A percentile compares a stretch with the other conserved stretches of the same genome.
Evolutionary conservation across 805 yeast genomes (phyloP).

Genomic region (Ascoidea asiatica): DNA sequence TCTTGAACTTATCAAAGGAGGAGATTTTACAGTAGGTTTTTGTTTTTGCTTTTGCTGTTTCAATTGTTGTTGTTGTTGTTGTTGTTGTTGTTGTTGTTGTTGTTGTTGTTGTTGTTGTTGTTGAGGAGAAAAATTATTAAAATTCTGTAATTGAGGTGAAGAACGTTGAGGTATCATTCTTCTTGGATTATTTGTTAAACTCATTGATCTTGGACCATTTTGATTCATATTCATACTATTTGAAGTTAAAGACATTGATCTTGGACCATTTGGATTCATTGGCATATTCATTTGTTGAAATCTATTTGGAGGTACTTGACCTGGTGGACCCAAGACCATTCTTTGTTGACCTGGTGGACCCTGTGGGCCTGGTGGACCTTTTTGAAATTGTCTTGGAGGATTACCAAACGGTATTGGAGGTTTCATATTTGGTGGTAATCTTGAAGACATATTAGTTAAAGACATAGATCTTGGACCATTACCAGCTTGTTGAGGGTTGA

Average conservation of each 20-base stretch:
- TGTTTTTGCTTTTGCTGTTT: too few relatives aligned
- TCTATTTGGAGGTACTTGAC: background rate
- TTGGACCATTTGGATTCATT: slow-evolving; percentile 11
- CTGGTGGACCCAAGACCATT: slow-evolving; percentile 9
- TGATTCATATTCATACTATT: slow-evolving; percentile 6
- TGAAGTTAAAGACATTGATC: slow-evolving; percentile 19
- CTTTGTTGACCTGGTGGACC: slow-evolving; percentile 13
- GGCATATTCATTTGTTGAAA: background rate
- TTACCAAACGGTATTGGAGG: background rate
- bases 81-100: background rate
- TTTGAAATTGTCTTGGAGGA: background rate
- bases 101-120: background rate
- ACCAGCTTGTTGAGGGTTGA: too few relatives aligned
- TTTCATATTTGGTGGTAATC: slow-evolving; percentile 1
- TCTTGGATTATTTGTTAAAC: slow-evolving; percentile 14
- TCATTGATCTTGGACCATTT: slow-evolving; percentile 19
- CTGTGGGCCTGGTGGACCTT: slow-evolving; percentile 1
- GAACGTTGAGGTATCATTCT: slow-evolving; percentile 3
- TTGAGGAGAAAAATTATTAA: background rate
- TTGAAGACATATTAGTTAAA: slow-evolving; percentile 7
- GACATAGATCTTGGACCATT: slow-evolving; percentile 36
- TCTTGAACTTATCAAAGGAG: background rate
- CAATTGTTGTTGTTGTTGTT: background rate
- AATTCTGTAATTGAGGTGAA: background rate
- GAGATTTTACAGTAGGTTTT: background rate